Evolutionary conservation across 176 grass and related monocot species (phyloP).

Genomic region (Oryza meridionalis): DNA sequence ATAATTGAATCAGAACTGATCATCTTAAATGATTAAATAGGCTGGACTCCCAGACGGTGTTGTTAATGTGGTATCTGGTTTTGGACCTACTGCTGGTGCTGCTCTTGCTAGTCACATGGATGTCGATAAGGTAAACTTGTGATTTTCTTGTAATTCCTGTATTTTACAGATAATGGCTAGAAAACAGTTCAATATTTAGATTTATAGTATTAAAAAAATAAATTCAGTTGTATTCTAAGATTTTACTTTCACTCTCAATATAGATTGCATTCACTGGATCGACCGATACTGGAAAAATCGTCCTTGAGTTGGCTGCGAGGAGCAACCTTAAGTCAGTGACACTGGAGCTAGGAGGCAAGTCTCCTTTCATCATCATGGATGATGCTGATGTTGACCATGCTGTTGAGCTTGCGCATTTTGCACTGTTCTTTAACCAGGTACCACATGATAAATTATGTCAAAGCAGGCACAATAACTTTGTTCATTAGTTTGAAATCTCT

Average conservation of each 20-base stretch:
- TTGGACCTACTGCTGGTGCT: conserved; percentile 94
- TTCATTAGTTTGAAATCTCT: neutral
- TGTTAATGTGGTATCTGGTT: conserved; percentile 83
- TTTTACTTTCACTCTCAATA: neutral
- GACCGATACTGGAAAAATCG: conserved; percentile 76
- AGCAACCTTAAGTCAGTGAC: conserved; percentile 96
- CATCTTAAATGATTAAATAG: conserved; percentile 39
- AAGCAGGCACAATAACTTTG: neutral
- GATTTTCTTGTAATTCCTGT: neutral
- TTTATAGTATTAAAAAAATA: neutral
- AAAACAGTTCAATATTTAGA: neutral
- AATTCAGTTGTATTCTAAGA: neutral
- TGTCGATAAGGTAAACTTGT: conserved; percentile 85
- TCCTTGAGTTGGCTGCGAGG: conserved; percentile 90
- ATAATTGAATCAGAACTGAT: conserved; percentile 9
- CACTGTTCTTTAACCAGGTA: conserved; percentile 98
- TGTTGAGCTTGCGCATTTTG: conserved; percentile 93
- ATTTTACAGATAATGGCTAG: neutral
- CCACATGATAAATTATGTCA: neutral
- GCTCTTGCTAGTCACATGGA: conserved; percentile 98
- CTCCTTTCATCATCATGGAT: conserved; percentile 95
- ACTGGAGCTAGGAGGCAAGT: conserved; percentile 95
- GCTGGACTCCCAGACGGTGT: conserved; percentile 92
- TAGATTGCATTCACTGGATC: conserved; percentile 98
- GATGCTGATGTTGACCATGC: conserved; percentile 88